These are phyloP conservation scores for Diaporthe eres DNA, from an alignment of 2,329 filamentous ascomycete genomes.

Conservation along the genomic window DNA sequence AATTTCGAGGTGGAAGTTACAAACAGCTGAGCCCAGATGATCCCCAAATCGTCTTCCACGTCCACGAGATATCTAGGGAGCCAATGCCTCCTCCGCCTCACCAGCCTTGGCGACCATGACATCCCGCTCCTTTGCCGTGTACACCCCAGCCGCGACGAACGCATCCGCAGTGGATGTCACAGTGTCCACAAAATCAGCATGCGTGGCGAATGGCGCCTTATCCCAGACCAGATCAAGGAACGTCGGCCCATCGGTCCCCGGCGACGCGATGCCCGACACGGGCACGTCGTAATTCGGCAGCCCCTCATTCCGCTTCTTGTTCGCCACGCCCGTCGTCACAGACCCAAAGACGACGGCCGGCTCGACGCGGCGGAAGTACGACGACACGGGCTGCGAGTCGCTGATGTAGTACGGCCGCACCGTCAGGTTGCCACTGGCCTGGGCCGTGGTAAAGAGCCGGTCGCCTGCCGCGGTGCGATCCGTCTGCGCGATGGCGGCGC, in stretches of 20 bases:
- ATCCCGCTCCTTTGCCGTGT: neutral
- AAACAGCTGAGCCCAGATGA: neutral
- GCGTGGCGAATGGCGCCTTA: slow-evolving; percentile 47
- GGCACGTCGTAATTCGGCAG: slow-evolving; percentile 50
- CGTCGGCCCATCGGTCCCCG: slow-evolving; percentile 50
- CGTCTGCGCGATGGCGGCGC: slow-evolving; percentile 45
- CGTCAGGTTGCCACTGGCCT: slow-evolving; percentile 41
- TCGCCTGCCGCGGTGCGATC: slow-evolving; percentile 45
- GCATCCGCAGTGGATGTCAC: neutral
- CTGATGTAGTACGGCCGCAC: slow-evolving; percentile 51
- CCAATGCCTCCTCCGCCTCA: neutral
- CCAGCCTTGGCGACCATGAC: slow-evolving; percentile 7
- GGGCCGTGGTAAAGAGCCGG: slow-evolving; percentile 45
- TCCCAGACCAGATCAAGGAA: slow-evolving; percentile 52
- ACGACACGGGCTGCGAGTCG: slow-evolving; percentile 48
- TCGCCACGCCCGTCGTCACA: slow-evolving; percentile 47
- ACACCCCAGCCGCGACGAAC: slow-evolving; percentile 3
- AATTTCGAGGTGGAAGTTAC: neutral
- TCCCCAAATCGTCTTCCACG: no score
- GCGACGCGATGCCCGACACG: slow-evolving; percentile 48
- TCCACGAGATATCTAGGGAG: neutral
- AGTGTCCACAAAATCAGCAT: neutral
- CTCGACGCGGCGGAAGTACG: slow-evolving; percentile 51
- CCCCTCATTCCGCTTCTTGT: slow-evolving; percentile 50
- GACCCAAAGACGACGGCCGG: slow-evolving; percentile 49